Percentiles rank a stretch among this genome's conserved stretches.
phyloP scores from a whole-genome alignment of 1,139 yeast genomes.

The Zygosaccharomyces sapae region DNA sequence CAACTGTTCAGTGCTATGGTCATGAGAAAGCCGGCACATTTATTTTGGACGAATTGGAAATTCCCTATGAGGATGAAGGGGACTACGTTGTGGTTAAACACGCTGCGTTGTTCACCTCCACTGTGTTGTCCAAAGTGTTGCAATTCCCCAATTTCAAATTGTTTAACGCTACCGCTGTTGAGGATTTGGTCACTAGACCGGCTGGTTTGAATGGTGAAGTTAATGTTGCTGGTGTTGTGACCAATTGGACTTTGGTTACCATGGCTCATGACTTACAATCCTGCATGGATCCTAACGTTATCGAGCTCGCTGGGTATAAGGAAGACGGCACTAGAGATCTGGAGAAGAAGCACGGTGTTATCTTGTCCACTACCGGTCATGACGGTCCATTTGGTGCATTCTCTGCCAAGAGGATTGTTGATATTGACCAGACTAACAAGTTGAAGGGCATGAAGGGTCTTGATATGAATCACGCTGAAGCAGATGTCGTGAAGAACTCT shows the following conservation, averaged over 20 bases:
- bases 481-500: slow-evolving; percentile 67
- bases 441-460: slow-evolving; percentile 74
- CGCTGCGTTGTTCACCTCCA: slow-evolving; percentile 74
- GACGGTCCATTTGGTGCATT: slow-evolving; percentile 88
- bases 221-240: slow-evolving; percentile 73
- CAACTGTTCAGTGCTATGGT: slow-evolving; percentile 77
- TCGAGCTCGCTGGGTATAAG: slow-evolving; percentile 39
- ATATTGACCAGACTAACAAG: slow-evolving; percentile 44
- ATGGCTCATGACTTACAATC: slow-evolving; percentile 74
- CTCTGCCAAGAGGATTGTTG: slow-evolving; percentile 54
- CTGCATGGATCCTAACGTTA: slow-evolving; percentile 82
- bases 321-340: slow-evolving; percentile 34
- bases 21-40: slow-evolving; percentile 70
- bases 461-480: slow-evolving; percentile 77
- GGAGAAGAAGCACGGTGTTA: slow-evolving; percentile 54
- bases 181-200: slow-evolving; percentile 70
- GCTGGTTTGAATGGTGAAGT: slow-evolving; percentile 52
- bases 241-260: slow-evolving; percentile 77
- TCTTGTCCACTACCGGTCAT: slow-evolving; percentile 72
- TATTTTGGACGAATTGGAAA: slow-evolving; percentile 60
- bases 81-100: slow-evolving; percentile 77
- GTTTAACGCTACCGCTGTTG: slow-evolving; percentile 79
- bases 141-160: slow-evolving; percentile 70
- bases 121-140: slow-evolving; percentile 64
- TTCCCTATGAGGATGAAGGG: slow-evolving; percentile 74